phyloP scores from a whole-genome alignment of 495 filamentous ascomycete genomes.

The Ascobolus immersus region DNA sequence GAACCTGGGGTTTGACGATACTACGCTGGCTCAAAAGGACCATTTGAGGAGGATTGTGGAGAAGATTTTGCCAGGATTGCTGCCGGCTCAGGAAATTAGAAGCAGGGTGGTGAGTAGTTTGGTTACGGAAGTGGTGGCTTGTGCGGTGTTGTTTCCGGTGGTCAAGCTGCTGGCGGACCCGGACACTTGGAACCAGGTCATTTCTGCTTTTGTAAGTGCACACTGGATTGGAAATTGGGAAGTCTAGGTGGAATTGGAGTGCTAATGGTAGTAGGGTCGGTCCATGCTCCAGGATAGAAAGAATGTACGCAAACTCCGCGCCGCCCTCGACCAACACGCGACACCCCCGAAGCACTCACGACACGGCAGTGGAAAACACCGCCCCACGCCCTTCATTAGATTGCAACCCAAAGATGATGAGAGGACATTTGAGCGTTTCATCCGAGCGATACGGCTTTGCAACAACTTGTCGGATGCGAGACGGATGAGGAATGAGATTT shows the following conservation, averaged over 20 bases:
- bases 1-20: conserved; percentile 56
- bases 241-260: neutral
- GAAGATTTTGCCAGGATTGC: conserved; percentile 43
- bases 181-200: conserved; percentile 88
- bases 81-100: conserved; percentile 45
- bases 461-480: conserved; percentile 87
- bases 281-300: conserved; percentile 85
- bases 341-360: conserved; percentile 31
- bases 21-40: conserved; percentile 59
- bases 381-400: conserved; percentile 9
- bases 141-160: conserved; percentile 45
- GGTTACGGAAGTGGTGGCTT: conserved; percentile 60
- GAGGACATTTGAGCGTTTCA: conserved; percentile 77
- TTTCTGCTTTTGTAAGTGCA: conserved; percentile 46
- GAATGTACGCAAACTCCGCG: conserved; percentile 76
- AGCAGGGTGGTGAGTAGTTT: conserved; percentile 59
- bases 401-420: conserved; percentile 49
- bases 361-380: conserved; percentile 1
- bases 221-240: neutral
- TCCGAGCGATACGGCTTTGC: conserved; percentile 65
- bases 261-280: conserved; percentile 28
- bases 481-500: conserved; percentile 68
- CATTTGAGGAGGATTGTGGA: conserved; percentile 49
- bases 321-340: conserved; percentile 83
- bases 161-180: conserved; percentile 56